These are phyloP conservation scores for Gaultheria prostrata DNA, from an alignment of 148 eudicot species.

Conservation along the genomic window DNA sequence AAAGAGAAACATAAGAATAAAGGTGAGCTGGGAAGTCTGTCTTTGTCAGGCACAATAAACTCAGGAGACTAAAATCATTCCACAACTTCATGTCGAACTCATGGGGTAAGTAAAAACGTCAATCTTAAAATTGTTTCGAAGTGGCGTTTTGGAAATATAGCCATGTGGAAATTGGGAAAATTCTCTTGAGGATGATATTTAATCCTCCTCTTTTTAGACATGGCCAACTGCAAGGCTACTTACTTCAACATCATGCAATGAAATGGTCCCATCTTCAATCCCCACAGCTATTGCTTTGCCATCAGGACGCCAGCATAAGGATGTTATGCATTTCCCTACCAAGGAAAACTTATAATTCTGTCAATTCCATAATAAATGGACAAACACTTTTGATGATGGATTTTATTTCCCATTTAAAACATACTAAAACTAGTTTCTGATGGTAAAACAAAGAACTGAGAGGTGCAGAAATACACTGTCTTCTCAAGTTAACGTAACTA, in stretches of 20 bases:
- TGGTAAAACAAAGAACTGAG: neutral
- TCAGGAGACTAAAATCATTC: neutral
- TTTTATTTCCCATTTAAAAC: neutral
- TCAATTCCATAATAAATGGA: conserved; percentile 1
- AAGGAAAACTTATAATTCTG: conserved; percentile 8
- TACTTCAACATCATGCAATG: conserved; percentile 95
- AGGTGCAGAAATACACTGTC: neutral
- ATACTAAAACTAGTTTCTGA: neutral
- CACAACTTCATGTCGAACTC: neutral
- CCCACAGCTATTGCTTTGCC: conserved; percentile 96
- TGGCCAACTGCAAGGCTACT: conserved; percentile 28
- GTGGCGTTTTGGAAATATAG: neutral
- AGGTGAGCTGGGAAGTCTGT: neutral
- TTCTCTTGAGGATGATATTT: neutral
- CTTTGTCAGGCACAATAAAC: neutral
- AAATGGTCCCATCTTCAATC: conserved; percentile 91
- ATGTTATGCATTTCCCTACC: conserved; percentile 75
- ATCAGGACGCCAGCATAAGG: conserved; percentile 99
- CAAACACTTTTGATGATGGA: neutral
- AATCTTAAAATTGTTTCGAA: neutral
- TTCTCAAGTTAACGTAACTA: neutral
- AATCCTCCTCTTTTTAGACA: neutral
- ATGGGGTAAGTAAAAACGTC: neutral
- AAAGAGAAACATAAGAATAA: neutral
- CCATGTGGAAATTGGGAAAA: neutral